These are phyloP conservation scores for Comarum palustre DNA, from an alignment of 306 rosid genomes.

Conservation along the genomic window DNA sequence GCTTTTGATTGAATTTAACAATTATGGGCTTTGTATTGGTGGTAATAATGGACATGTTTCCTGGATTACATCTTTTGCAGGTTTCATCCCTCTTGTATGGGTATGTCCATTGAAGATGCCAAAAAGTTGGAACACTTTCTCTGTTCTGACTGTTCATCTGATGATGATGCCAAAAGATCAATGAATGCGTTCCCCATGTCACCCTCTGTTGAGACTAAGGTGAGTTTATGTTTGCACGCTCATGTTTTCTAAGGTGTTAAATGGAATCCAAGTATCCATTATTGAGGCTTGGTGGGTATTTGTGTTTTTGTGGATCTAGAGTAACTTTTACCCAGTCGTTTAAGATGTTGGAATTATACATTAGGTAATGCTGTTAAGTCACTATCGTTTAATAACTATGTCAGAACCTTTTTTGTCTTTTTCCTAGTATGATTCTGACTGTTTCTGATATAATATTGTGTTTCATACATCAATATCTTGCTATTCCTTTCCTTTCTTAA, in stretches of 20 bases:
- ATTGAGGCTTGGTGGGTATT: not conserved
- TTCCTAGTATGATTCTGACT: not conserved
- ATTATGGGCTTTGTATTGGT: not conserved
- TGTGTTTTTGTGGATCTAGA: not conserved
- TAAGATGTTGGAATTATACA: not conserved
- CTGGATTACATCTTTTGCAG: constrained; percentile 31
- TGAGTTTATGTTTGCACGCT: constrained; percentile 12
- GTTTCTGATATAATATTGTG: not conserved
- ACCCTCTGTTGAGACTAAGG: constrained; percentile 49
- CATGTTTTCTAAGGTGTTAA: not conserved
- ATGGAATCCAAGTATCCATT: not conserved
- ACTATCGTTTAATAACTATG: not conserved
- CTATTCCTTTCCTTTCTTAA: constrained; percentile 8
- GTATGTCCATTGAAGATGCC: constrained; percentile 64
- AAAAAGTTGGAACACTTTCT: constrained; percentile 56
- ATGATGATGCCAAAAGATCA: constrained; percentile 53
- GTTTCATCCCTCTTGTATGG: constrained; percentile 71
- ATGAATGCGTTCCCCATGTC: constrained; percentile 49
- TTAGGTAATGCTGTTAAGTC: not conserved
- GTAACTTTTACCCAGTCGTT: not conserved
- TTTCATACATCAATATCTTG: not conserved
- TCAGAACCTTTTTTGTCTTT: not conserved
- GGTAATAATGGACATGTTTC: constrained; percentile 14
- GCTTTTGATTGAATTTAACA: constrained; percentile 2
- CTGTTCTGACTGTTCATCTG: constrained; percentile 58